Evolutionary conservation across 192 early-diverging fungal species (phyloP).

Genomic region (Rhizophagus prolifer): DNA sequence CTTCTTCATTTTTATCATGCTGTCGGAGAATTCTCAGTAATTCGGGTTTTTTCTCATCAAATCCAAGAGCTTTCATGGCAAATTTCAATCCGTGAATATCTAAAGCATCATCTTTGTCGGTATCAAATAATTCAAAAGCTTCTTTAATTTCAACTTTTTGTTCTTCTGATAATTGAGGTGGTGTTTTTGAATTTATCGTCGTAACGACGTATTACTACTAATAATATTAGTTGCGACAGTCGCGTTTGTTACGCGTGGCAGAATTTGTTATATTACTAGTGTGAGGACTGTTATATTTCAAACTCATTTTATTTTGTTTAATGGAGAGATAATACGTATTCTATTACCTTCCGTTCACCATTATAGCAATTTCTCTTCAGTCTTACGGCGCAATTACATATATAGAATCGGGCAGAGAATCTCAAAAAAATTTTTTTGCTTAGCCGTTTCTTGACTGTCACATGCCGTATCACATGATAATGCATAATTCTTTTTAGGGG

Average conservation of each 20-base stretch:
- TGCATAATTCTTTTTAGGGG: no score
- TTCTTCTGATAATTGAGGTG: constrained; percentile 49
- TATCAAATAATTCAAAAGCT: constrained; percentile 63
- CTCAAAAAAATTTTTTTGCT: no score
- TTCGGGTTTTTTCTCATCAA: constrained; percentile 81
- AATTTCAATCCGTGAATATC: constrained; percentile 88
- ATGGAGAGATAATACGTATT: neutral
- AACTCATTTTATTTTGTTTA: neutral
- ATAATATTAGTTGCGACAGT: neutral
- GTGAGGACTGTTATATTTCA: neutral
- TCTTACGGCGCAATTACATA: neutral
- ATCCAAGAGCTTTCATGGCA: constrained; percentile 82
- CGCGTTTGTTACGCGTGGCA: neutral
- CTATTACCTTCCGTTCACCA: neutral
- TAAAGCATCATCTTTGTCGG: constrained; percentile 64
- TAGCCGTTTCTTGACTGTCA: no score
- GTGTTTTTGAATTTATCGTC: neutral
- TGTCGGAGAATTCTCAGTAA: constrained; percentile 68
- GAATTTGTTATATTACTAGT: neutral
- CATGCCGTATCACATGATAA: no score
- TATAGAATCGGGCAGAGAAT: no score
- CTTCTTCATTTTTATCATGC: constrained; percentile 54
- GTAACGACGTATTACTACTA: neutral
- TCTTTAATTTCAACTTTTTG: constrained; percentile 65
- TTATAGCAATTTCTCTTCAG: neutral